These are phyloP conservation scores for Mortierella sp. DNA, from an alignment of 371 early-diverging fungal species.

Conservation along the genomic window DNA sequence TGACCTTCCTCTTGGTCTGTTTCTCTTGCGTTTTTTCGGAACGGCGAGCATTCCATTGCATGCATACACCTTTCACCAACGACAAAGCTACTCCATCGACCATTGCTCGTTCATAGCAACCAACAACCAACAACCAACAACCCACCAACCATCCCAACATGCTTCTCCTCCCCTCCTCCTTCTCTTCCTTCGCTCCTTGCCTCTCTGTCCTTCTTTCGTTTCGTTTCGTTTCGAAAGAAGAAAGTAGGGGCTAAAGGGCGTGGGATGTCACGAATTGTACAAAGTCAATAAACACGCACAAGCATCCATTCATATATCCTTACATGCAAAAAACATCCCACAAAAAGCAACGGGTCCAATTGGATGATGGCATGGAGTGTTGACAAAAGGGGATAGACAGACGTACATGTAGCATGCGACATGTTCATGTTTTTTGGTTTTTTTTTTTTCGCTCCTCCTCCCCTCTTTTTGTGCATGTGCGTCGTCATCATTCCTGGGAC, in stretches of 20 bases:
- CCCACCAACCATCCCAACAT: background rate
- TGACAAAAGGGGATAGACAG: background rate
- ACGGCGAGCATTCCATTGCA: background rate
- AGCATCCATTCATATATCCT: background rate
- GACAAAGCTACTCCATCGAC: background rate
- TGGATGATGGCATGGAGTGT: background rate
- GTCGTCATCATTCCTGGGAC: background rate
- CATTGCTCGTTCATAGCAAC: background rate
- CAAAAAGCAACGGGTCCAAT: background rate
- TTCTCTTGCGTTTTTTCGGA: background rate
- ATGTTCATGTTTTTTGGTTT: too few relatives aligned
- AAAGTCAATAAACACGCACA: background rate
- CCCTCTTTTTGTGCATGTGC: background rate
- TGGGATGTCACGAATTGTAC: slow-evolving; percentile 9
- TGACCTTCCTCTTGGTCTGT: background rate
- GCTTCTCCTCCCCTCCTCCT: background rate
- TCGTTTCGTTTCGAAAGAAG: background rate
- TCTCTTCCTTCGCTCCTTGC: background rate
- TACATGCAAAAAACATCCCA: background rate
- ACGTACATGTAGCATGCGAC: too few relatives aligned
- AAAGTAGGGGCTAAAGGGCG: slow-evolving; percentile 1
- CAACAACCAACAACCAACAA: background rate
- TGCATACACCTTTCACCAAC: background rate
- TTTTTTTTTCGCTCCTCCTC: too few relatives aligned
- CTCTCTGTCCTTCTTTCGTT: slow-evolving; percentile 6